Conservation (phyloP, 306 rosid species). For the Vigna reflexopilosa region DNA sequence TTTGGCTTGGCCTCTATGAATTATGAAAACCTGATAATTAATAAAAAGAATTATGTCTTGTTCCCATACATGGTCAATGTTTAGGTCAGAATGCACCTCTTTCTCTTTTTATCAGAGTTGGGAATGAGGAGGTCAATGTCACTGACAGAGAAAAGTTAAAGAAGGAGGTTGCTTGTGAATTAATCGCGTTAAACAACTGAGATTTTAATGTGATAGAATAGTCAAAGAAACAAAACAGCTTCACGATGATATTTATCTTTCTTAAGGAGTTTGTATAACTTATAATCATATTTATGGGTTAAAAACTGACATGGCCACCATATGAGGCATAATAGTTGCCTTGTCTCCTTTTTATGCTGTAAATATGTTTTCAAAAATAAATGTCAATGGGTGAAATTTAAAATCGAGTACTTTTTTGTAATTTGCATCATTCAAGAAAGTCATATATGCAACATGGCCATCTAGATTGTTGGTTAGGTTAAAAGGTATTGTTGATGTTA, state of each 20-base stretch:
- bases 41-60: constrained; percentile 16
- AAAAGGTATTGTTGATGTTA: not conserved
- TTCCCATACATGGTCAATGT: constrained; percentile 9
- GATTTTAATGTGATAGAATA: constrained; percentile 13
- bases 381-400: not conserved
- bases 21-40: constrained; percentile 13
- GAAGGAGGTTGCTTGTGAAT: constrained; percentile 17
- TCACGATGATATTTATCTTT: constrained; percentile 1
- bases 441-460: constrained; percentile 1
- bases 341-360: constrained; percentile 5
- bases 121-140: not conserved
- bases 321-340: constrained; percentile 11
- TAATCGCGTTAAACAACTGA: not conserved
- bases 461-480: constrained; percentile 22
- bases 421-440: constrained; percentile 22
- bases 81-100: not conserved
- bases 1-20: constrained; percentile 26
- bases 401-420: not conserved
- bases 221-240: constrained; percentile 9
- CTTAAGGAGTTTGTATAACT: constrained; percentile 8
- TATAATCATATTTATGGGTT: not conserved
- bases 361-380: not conserved
- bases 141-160: constrained; percentile 14
- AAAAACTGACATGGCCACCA: constrained; percentile 32
- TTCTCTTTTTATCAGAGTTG: constrained; percentile 21